Evolutionary conservation across 768 basidiomycete species (phyloP).

Genomic region (Kwoniella europaea): DNA sequence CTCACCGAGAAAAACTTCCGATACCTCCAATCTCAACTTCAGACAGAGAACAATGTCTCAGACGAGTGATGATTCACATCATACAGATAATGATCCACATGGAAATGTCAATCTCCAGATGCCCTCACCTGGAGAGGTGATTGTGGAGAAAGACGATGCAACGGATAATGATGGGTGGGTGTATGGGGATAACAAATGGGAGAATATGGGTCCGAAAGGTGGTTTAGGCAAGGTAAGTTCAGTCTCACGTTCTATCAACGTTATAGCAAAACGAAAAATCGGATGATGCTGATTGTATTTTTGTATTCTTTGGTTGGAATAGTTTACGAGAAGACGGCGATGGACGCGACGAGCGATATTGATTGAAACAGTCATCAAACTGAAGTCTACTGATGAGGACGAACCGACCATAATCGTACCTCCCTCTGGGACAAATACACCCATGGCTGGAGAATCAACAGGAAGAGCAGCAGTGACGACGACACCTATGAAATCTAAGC

Average conservation of each 20-base stretch:
- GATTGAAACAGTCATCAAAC: constrained; percentile 69
- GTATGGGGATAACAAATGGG: constrained; percentile 96
- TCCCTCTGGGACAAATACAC: constrained; percentile 4
- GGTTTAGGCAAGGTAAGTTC: constrained; percentile 74
- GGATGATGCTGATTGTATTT: too few species aligned
- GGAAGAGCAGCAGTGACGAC: background rate
- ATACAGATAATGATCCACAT: background rate
- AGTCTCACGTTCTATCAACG: too few species aligned
- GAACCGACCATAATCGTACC: constrained; percentile 58
- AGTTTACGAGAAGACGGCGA: constrained; percentile 83
- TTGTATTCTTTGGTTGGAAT: background rate
- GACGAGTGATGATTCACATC: constrained; percentile 41
- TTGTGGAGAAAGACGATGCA: constrained; percentile 46
- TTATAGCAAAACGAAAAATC: too few species aligned
- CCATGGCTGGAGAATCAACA: background rate
- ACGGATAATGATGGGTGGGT: constrained; percentile 92
- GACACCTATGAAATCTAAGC: constrained; percentile 18
- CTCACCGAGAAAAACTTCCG: constrained; percentile 31
- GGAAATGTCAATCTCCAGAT: constrained; percentile 10
- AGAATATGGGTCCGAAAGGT: constrained; percentile 72
- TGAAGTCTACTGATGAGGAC: constrained; percentile 23
- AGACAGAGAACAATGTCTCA: constrained; percentile 39
- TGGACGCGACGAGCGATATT: constrained; percentile 86
- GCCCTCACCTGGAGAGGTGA: constrained; percentile 30
- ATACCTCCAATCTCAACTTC: constrained; percentile 11